Base-by-base conservation (phyloP, 1,284 basidiomycete genomes). In the Fomes fomentarius region DNA sequence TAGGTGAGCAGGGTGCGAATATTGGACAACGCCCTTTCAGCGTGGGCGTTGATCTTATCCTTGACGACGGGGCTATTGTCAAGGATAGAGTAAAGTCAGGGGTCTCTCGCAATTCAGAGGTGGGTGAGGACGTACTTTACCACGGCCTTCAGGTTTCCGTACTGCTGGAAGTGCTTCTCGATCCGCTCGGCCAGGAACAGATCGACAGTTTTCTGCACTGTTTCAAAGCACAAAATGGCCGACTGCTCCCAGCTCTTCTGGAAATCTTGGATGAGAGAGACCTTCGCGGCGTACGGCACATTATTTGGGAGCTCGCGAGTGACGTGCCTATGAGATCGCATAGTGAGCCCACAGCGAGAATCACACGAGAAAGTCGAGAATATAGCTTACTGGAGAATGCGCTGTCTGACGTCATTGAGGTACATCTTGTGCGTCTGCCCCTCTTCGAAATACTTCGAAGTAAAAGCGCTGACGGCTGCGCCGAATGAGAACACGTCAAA, bases 261-360 rank as follows among this genome's bases (percentile, higher is more conserved):
- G 51, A 75, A 78, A n/a, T 64, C 63, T 3, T 61, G 57, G 12
- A 83, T 76, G 37, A 84, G 71, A 6, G 58, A 63, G 15, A 69
- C 71, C 42, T 78, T 80, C 3, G 78, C 81, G 28, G 77, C 74
- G 42, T 77, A 83, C 0, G 81, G 82, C 22, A 81, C 69, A 40
- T 81, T 75, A 8, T 73, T 70, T 0, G 80, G 81, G 6, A 84
- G 72, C 47, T 84, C 82, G 76, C 81, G 83, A 2, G 69, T 71
- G 8, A 73, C 71, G 21, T 74, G 74, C 0, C 82, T 83, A 47
- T 19, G n/a, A 17, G 26, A 45, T 2, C 8, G 1, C 58, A 17
- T 1, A 30, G 15, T 17, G 30, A 24, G 24, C 8, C 14, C 26
- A 39, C 12, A 40, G 37, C n/a, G n/a, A n/a, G n/a, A n/a, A n/a